A percentile compares a stretch with the other conserved stretches of the same genome.
Evolutionary conservation across 1,284 basidiomycete genomes (phyloP).

Genomic region (Trichosporon inkin): DNA sequence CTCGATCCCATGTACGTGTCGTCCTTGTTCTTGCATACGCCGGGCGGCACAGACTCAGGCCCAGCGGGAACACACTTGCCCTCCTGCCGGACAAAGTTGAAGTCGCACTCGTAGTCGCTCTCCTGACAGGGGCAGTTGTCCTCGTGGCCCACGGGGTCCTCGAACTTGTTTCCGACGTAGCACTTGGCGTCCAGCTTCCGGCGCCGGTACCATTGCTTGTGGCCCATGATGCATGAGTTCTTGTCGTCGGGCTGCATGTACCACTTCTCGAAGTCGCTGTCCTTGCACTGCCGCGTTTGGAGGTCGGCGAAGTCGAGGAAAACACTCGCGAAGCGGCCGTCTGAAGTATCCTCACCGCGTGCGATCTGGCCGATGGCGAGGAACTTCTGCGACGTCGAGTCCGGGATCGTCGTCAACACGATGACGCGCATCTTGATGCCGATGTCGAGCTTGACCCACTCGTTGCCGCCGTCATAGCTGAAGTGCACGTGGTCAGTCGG

Average conservation of each 20-base stretch:
- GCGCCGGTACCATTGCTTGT: conserved; percentile 92
- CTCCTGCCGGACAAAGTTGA: conserved; percentile 57
- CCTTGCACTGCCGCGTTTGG: conserved; percentile 65
- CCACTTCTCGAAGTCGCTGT: conserved; percentile 82
- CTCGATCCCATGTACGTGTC: conserved; percentile 80
- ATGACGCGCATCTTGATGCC: conserved; percentile 69
- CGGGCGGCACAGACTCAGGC: conserved; percentile 77
- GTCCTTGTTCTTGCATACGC: conserved; percentile 62
- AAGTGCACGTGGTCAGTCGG: conserved; percentile 69
- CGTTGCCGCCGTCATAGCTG: conserved; percentile 76
- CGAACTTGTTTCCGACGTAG: conserved; percentile 87
- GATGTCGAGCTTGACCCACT: conserved; percentile 71
- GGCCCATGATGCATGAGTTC: conserved; percentile 88
- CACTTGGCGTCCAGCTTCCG: conserved; percentile 81
- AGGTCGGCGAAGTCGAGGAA: conserved; percentile 79
- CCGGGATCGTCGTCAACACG: conserved; percentile 76
- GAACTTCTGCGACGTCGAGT: conserved; percentile 88
- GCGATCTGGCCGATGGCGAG: conserved; percentile 72
- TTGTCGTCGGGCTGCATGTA: conserved; percentile 65
- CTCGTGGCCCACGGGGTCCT: conserved; percentile 74
- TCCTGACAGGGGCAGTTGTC: conserved; percentile 80
- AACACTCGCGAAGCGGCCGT: conserved; percentile 67
- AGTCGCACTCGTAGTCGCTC: conserved; percentile 76
- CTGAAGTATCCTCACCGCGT: conserved; percentile 57
- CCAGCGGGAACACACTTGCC: conserved; percentile 73